A percentile compares a stretch with the other conserved stretches of the same genome.
Evolutionary conservation across 2,329 filamentous ascomycete species (phyloP).

Genomic region (Diplodia intermedia): DNA sequence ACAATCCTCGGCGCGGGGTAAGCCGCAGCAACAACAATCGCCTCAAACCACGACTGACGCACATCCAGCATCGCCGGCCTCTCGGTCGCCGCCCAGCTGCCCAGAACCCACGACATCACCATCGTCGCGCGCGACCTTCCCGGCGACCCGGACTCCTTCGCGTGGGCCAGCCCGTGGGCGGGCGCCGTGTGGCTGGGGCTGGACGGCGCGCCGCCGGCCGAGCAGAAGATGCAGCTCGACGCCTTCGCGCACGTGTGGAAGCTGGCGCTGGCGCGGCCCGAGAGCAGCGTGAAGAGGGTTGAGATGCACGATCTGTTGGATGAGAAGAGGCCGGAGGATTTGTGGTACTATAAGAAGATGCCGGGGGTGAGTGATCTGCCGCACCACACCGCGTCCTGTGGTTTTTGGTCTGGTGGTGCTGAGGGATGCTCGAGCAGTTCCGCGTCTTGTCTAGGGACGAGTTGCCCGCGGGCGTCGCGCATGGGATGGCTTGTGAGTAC

Average conservation of each 20-base stretch:
- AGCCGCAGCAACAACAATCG: neutral
- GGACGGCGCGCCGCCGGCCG: slow-evolving; percentile 33
- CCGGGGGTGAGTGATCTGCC: neutral
- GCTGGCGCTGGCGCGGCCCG: slow-evolving; percentile 32
- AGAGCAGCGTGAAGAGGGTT: slow-evolving; percentile 35
- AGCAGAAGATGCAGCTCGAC: slow-evolving; percentile 43
- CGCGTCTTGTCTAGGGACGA: slow-evolving; percentile 28
- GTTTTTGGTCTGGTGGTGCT: neutral
- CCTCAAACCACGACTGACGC: neutral
- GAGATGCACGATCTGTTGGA: slow-evolving; percentile 35
- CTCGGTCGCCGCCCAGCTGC: slow-evolving; percentile 42
- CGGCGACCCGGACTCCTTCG: slow-evolving; percentile 13
- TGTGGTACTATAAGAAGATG: slow-evolving; percentile 33
- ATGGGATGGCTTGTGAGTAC: neutral
- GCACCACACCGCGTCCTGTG: too few species aligned
- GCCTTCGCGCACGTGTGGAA: slow-evolving; percentile 34
- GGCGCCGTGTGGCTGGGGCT: slow-evolving; percentile 43
- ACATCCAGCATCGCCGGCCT: slow-evolving; percentile 37
- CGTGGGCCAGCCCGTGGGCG: slow-evolving; percentile 46
- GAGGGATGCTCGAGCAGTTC: slow-evolving; percentile 22
- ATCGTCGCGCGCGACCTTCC: slow-evolving; percentile 43
- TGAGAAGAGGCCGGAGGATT: slow-evolving; percentile 27
- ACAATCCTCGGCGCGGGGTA: slow-evolving; percentile 33
- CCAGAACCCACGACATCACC: slow-evolving; percentile 41
- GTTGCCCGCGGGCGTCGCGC: slow-evolving; percentile 30